phyloP scores from a whole-genome alignment of 169 alveolate genomes.

The Cryptosporidium ryanae region DNA sequence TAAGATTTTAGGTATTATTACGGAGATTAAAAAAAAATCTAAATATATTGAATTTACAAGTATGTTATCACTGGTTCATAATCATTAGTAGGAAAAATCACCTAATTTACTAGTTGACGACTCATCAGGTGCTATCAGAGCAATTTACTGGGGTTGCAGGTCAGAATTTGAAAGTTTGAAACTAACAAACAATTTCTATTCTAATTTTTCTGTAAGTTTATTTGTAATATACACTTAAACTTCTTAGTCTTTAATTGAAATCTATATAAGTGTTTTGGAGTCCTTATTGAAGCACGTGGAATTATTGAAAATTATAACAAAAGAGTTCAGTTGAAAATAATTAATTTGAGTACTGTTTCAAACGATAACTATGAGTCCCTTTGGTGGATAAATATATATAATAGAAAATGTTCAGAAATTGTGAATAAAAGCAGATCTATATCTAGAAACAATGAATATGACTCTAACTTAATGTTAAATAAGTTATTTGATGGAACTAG shows the following conservation, averaged over 20 bases:
- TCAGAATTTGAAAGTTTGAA: slow-evolving; percentile 8
- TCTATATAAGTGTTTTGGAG: slow-evolving; percentile 25
- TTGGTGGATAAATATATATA: slow-evolving; percentile 53
- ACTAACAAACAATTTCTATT: slow-evolving; percentile 21
- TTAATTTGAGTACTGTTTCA: slow-evolving; percentile 9
- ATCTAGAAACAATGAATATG: neutral
- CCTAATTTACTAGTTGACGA: slow-evolving; percentile 32
- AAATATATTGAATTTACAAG: slow-evolving; percentile 52
- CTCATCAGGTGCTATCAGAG: slow-evolving; percentile 55
- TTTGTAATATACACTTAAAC: neutral
- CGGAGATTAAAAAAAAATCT: slow-evolving; percentile 23
- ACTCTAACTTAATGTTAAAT: neutral
- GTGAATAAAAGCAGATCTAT: neutral
- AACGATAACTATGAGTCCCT: slow-evolving; percentile 37
- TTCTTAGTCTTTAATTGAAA: neutral
- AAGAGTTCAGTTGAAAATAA: slow-evolving; percentile 31
- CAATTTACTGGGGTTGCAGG: slow-evolving; percentile 47
- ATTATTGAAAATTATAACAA: slow-evolving; percentile 37
- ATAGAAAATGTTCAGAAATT: neutral
- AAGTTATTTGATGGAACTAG: too few species aligned
- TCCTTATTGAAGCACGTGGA: slow-evolving; percentile 62
- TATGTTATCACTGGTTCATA: slow-evolving; percentile 4
- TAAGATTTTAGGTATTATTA: slow-evolving; percentile 27
- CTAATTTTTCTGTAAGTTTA: slow-evolving; percentile 36
- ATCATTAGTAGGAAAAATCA: neutral